Evolutionary conservation across 441 rosid species (phyloP).

Genomic region (Daphne laureola): DNA sequence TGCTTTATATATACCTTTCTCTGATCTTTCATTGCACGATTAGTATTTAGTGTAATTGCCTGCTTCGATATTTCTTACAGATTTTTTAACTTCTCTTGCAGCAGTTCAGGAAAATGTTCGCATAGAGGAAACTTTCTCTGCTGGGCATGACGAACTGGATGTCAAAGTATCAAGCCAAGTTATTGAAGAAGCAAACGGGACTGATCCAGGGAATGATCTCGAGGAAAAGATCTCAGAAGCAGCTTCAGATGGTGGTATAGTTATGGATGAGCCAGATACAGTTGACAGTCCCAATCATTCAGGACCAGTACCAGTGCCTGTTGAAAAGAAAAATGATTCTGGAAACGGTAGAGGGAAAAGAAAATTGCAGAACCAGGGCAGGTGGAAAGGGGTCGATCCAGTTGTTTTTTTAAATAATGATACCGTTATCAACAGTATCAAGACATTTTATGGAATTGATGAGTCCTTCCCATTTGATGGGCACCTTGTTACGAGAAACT

Average conservation of each 20-base stretch:
- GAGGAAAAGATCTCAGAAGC: conserved; percentile 33
- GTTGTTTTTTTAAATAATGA: conserved; percentile 85
- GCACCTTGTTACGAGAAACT: conserved; percentile 81
- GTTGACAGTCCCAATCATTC: conserved; percentile 28
- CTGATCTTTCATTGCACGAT: too few species aligned
- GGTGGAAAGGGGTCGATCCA: conserved; percentile 91
- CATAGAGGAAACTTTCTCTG: conserved; percentile 15
- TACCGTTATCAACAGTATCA: conserved; percentile 55
- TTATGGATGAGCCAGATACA: conserved; percentile 27
- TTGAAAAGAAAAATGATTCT: conserved; percentile 29
- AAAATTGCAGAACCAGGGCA: conserved; percentile 73
- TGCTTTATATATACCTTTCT: too few species aligned
- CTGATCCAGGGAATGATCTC: conserved; percentile 24
- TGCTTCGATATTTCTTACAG: too few species aligned
- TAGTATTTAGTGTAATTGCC: too few species aligned
- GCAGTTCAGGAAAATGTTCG: conserved; percentile 38
- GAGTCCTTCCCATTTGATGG: conserved; percentile 65
- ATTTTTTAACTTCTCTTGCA: conserved; percentile 17
- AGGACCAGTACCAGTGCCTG: conserved; percentile 25
- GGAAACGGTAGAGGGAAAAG: conserved; percentile 44
- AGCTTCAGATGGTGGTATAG: conserved; percentile 30
- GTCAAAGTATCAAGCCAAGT: conserved; percentile 26
- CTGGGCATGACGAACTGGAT: conserved; percentile 22
- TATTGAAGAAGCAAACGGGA: conserved; percentile 19
- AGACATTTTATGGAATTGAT: conserved; percentile 72